Evolutionary conservation across 2,329 filamentous ascomycete species (phyloP), one percentile per base, ranked within the genome.

Genomic region (Microdochium nivale): DNA sequence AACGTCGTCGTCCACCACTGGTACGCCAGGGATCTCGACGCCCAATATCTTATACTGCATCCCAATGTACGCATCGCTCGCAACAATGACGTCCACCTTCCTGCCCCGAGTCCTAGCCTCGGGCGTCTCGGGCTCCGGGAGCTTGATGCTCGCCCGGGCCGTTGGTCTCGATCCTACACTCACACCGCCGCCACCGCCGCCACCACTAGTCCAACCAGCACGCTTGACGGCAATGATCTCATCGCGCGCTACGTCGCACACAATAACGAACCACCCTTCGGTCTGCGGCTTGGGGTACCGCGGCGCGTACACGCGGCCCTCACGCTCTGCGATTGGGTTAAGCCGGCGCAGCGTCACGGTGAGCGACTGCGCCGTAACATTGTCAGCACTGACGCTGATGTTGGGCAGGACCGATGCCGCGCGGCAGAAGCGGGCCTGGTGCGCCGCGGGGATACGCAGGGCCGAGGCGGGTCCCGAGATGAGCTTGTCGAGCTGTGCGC

Each of bases 241-340:
- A 53, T 92, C 89, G 7, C 71, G 78, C 1, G 72, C 73, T 2
- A 79, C 62, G 59, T 87, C 83, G 7, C 83, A 85, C 0, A 95
- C 78, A 23, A 97, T 65, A 14, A 94, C 81, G 67, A 99, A 97
- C 80, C 86, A 97, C 0, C 91, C 91, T 63, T 99, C 94, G 0
- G 84, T 94, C 68, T 99, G 94, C 16, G 90, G 84, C 69, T 99
- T 99, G 1, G 92, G 92, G 70, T 95, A 97, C 23, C 81, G 79
- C 2, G 95, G 92, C 0, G 94, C 90, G 60, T 86, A 96, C 64
- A 96, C 87, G 54, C 86, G 81, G 48, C 81, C 84, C 1, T 90
- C 87, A 9, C 76, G 72, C 62, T 86, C 79, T 13, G 74, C 72
- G 3, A 86, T 68, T 1, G 79, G 65, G 66, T 95, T 96, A 49